Conservation (phyloP, 345 rosid species). For the Garcia nutans region DNA sequence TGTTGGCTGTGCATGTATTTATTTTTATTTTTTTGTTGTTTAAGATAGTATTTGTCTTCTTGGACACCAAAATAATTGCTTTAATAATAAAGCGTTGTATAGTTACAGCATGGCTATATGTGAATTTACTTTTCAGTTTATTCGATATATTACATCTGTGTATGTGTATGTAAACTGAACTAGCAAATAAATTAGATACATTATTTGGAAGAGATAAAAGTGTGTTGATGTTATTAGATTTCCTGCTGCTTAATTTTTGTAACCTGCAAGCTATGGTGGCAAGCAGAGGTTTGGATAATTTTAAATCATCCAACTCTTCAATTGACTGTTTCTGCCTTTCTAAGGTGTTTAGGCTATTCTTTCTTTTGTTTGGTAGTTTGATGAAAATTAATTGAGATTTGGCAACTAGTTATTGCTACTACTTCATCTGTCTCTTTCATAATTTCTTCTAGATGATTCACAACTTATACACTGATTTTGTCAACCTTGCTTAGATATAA, state of each 20-base stretch:
- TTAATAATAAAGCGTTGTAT: not conserved
- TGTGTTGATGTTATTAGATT: not conserved
- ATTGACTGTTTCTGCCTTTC: not conserved
- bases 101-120: not conserved
- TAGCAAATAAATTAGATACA: not conserved
- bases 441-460: not conserved
- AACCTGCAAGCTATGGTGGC: not conserved
- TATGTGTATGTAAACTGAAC: not conserved
- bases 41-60: not conserved
- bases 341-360: not conserved
- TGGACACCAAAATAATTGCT: not conserved
- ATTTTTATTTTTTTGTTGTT: too few relatives aligned
- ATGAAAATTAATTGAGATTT: not conserved
- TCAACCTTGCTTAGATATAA: not conserved
- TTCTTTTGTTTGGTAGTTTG: not conserved
- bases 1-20: too few relatives aligned
- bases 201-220: too few relatives aligned
- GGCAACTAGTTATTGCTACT: not conserved
- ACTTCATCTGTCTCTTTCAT: not conserved
- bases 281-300: not conserved
- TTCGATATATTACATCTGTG: not conserved
- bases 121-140: not conserved
- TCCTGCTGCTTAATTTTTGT: too few relatives aligned
- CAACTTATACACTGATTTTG: not conserved
- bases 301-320: not conserved